Evolutionary conservation across 192 early-diverging fungal genomes (phyloP), one percentile per base, ranked within the genome.

Genomic region (Umbelopsis sp.): DNA sequence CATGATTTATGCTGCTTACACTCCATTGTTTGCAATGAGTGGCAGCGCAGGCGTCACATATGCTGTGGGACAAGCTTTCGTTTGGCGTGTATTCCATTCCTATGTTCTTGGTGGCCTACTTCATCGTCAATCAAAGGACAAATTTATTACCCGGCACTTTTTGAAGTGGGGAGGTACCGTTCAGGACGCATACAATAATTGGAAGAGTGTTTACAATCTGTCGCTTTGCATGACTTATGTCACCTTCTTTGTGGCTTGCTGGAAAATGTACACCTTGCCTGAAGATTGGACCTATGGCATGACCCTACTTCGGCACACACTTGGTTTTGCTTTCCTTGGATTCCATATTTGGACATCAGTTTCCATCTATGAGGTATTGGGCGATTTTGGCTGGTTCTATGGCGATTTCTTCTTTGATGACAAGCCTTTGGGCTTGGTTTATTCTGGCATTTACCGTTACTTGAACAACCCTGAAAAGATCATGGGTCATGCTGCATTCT

Each of bases 361-460:
- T 25, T 94, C 94, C 8, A 92, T 97, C 49, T 95, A 94, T 83
- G 93, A 97, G 77, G 94, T 90, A 6, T 84, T 97, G 66, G 96
- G 97, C 53, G 93, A 96, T 71, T 94, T 94, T 82, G 97, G 96
- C 4, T 99, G 95, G 77, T 99, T 99, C 82, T 97, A 98, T 76
- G 96, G 94, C 51, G 97, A 98, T 74, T 97, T 97, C 72, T 97
- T 98, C 82, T 87, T 96, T 64, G 94, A 94, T 76, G 89, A 91
- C 30, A 82, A 90, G 13, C 85, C 88, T 37, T 82, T 82, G 65
- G 88, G 87, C 64, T 82, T 91, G 23, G 87, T 91, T 66, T 97
- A 97, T 78, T 95, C 90, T 27, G 97, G 97, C 22, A 91, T 97
- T 64, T 98, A 96, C 82, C 74, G 84, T 76, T 98, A 93, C 65